Evolutionary conservation across 768 basidiomycete genomes (phyloP), one percentile per base, ranked within the genome.

Genomic region (Gelatoporia subvermispora): DNA sequence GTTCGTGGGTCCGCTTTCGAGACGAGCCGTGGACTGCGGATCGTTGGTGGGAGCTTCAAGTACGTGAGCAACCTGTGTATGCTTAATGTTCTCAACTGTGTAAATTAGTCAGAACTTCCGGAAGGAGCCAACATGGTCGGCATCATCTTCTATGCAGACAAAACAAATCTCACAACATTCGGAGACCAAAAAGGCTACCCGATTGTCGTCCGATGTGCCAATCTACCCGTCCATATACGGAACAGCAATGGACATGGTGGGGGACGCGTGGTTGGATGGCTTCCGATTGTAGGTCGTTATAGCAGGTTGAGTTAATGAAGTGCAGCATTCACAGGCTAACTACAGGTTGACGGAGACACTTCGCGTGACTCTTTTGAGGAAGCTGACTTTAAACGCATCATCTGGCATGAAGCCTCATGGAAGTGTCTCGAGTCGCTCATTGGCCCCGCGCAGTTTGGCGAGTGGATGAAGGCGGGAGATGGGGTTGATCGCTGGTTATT

Each of bases 401-500:
- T 47, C 22, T 47, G 46, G 46, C 46, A 47, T 41, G 16, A 47
- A 11, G 23, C 46, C 13, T 40, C 41, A 13, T 31, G 31, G 7
- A 35, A 47, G 21, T 17, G 40, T 3, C 13, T 25, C 3, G 38
- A 39, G 24, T 23, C 37, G 7, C 23, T 51, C 10, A 23, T 25
- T 45, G n/a, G 52, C 43, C 25, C 51, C 1, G 49, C 28, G 5
- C 37, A 36, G 16, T 43, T 57, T 20, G n/a, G 47, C 13, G 7
- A 31, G 13, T 7, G 28, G 28, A 13, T 13, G 13, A 10, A 64
- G 63, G 8, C 60, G 70, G 52, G 54, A 55, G 13, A 8, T 25
- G 15, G 4, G 16, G 23, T 68, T 11, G 1, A 21, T 2, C 63
- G 59, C 0, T 52, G 35, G 11, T 36, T 76, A 0, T 75, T 62